Conservation (phyloP, 768 basidiomycete species). For the Trametes cingulata region DNA sequence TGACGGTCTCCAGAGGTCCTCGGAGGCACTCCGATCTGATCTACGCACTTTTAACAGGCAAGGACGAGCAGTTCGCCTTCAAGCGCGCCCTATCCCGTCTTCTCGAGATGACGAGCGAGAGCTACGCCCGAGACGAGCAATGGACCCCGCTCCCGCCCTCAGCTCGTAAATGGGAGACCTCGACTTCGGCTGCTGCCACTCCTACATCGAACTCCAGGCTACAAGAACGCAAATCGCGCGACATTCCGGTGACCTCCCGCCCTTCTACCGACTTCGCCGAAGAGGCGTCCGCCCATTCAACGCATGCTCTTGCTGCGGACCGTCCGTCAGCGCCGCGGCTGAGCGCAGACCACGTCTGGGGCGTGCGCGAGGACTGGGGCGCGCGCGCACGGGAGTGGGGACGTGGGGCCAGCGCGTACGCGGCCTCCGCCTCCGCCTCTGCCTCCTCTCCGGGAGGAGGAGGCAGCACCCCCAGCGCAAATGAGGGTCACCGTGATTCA, state of each 20-base stretch:
- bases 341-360: slow-evolving; percentile 41
- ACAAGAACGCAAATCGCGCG: neutral
- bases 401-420: slow-evolving; percentile 18
- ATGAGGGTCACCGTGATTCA: neutral
- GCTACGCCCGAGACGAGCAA: slow-evolving; percentile 33
- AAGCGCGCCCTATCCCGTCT: slow-evolving; percentile 61
- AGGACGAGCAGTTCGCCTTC: slow-evolving; percentile 65
- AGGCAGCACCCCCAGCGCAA: too few species aligned
- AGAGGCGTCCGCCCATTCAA: slow-evolving; percentile 21
- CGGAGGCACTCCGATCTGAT: neutral
- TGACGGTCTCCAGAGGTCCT: neutral
- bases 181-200: neutral
- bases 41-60: slow-evolving; percentile 33
- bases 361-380: slow-evolving; percentile 42
- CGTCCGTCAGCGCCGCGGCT: slow-evolving; percentile 38
- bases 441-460: neutral
- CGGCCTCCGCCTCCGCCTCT: neutral
- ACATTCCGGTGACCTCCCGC: neutral
- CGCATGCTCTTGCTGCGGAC: slow-evolving; percentile 1
- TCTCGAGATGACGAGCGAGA: slow-evolving; percentile 53
- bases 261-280: slow-evolving; percentile 25
- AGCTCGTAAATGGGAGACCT: slow-evolving; percentile 38
- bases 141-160: slow-evolving; percentile 40
- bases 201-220: neutral
- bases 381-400: slow-evolving; percentile 21